Evolutionary conservation across 371 early-diverging fungal genomes (phyloP), one percentile per base, ranked within the genome.

Genomic region (Dentiscutata heterogama): DNA sequence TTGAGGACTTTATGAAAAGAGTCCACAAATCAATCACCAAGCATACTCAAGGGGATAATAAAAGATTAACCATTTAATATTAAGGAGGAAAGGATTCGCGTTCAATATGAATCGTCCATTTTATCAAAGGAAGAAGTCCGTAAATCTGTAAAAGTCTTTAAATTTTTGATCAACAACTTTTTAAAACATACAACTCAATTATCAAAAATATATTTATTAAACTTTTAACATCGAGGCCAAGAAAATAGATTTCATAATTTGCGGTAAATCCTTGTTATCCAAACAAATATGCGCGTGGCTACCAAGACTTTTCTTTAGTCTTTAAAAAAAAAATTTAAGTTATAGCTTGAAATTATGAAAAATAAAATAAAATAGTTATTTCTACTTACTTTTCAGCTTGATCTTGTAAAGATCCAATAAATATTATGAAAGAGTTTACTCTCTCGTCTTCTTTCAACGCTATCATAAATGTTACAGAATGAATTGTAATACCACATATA

Each of bases 31-130:
- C 67, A 98, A 90, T 97, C 97, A 98, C 90, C 97, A 98, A 61
- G 91, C 88, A 85, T 98, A 97, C 86, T 98, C 99, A 60, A 98
- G 91, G 10, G 98, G 99, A 83, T 98, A 98, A 88, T 98, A 98
- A 82, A 91, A 86, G 54, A 96, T 81, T 82, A 95, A 95, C 20
- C 97, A 94, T 83, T 93, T 94, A 13, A 97, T 88, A 73, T 90
- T 83, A 35, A 92, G 88, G 92, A 88, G 53, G 88, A 85, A 8
- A 89, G 86, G 51, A 91, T 80, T 89, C 84, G 83, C 87, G 89
- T 87, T 95, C 95, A 56, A 92, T 87, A 63, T 92, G 90, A 65
- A 95, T 89, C 89, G 95, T 94, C 88, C 94, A 97, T 87, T 96
- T 95, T n/a, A 95, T 84, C 90, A 98, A 89, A 2, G 97, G 96